phyloP scores from a whole-genome alignment of 2,329 filamentous ascomycete genomes.

The Cordyceps fumosorosea region DNA sequence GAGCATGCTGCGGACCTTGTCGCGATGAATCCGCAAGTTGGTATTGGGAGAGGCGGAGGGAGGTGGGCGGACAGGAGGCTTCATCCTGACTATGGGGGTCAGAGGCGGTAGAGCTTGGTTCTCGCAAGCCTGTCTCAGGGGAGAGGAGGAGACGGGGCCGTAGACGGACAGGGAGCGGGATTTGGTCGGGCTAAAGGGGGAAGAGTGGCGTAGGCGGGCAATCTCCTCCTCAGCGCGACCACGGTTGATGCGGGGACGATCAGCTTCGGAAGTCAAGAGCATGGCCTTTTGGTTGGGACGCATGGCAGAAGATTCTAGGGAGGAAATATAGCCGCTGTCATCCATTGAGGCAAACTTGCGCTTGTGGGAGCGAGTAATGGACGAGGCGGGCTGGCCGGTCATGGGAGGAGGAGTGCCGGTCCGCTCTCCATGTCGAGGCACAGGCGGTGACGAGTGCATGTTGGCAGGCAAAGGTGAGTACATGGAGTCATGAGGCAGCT shows the following conservation, averaged over 20 bases:
- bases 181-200: conserved; percentile 85
- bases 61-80: conserved; percentile 45
- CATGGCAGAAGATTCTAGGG: conserved; percentile 82
- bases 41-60: conserved; percentile 90
- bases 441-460: conserved; percentile 87
- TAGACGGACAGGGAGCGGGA: conserved; percentile 47
- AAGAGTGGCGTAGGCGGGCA: conserved; percentile 83
- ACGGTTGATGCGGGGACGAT: conserved; percentile 74
- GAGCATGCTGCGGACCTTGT: conserved; percentile 73
- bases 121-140: conserved; percentile 50
- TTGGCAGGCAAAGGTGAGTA: conserved; percentile 65
- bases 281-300: conserved; percentile 57
- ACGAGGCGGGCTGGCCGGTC: conserved; percentile 53
- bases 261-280: conserved; percentile 70
- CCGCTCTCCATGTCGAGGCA: conserved; percentile 54
- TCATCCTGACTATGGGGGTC: conserved; percentile 79
- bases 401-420: conserved; percentile 72
- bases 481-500: conserved; percentile 38
- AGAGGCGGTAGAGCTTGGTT: conserved; percentile 66
- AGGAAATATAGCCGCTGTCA: conserved; percentile 96
- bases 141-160: conserved; percentile 59
- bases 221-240: conserved; percentile 95
- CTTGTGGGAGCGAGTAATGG: conserved; percentile 62
- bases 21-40: conserved; percentile 80
- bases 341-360: conserved; percentile 73